Evolutionary conservation across 1,284 basidiomycete species (phyloP), one percentile per base, ranked within the genome.

Genomic region (Phellopilus nigrolimitatus): DNA sequence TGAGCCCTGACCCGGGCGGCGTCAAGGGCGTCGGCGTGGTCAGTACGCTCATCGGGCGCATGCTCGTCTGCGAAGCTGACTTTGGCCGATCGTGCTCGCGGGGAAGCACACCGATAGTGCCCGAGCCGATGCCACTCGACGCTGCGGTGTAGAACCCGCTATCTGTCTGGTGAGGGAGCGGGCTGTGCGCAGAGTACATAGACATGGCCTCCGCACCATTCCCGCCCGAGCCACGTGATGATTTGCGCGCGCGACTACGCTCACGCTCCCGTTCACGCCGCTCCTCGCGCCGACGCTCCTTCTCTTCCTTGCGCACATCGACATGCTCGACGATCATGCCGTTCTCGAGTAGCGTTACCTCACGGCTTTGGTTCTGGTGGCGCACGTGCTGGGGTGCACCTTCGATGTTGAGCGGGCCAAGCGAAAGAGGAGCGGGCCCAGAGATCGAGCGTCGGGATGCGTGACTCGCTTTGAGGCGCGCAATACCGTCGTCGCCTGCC

Each of bases 261-360:
- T 50, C 48, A 49, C 55, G 25, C 43, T 53, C 47, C 4, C 53
- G 47, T 37, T 54, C 53, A n/a, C 66, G 66, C 59, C 67, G 80
- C 61, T 88, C 88, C 59, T 90, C 85, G 55, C 73, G 80, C 54
- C 78, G 77, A 55, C 72, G 74, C 56, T 88, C 84, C 52, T 73
- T 78, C 64, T 88, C 88, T 65, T 91, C 90, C 57, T 75, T 81
- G 38, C 82, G 79, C n/a, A 92, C 79, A 65, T 91, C 79, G 39
- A 91, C 84, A 53, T 88, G 84, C 60, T 93, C 89, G 6, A 92
- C 82, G 43, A 91, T 86, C 76, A 92, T 82, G 6, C 88, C 89
- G 60, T 88, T 91, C 64, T 91, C 84, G 12, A 93, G 74, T 9
- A 92, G 68, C 0, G 88, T 90, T 3, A 88, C 75, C 50, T 91